Conservation (phyloP, 2,329 filamentous ascomycete species). For the Phialophora chinensis region DNA sequence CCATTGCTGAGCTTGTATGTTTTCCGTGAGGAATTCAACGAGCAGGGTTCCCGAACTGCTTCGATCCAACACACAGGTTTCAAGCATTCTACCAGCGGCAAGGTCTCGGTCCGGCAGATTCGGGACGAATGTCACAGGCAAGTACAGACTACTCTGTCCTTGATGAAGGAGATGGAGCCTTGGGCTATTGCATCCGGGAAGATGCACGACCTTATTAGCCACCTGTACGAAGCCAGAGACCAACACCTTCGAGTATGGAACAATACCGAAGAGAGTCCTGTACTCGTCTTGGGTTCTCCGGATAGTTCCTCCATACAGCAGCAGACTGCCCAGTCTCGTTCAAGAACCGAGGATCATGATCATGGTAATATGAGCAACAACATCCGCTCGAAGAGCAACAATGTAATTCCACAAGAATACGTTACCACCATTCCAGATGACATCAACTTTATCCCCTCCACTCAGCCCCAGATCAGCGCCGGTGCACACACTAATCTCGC, state of each 20-base stretch:
- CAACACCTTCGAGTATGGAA: conserved; percentile 29
- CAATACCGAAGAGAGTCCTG: conserved; percentile 23
- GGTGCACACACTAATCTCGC: neutral
- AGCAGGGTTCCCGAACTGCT: conserved; percentile 1
- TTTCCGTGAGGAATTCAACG: conserved; percentile 12
- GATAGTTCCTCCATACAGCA: conserved; percentile 10
- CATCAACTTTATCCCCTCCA: neutral
- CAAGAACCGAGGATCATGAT: neutral
- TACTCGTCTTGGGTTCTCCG: conserved; percentile 16
- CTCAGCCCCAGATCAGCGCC: neutral
- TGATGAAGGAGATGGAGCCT: conserved; percentile 28
- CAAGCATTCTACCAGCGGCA: neutral
- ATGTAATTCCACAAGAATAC: neutral
- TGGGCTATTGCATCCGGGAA: conserved; percentile 24
- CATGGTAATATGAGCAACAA: neutral
- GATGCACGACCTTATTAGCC: conserved; percentile 24
- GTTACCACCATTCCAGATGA: neutral
- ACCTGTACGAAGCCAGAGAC: conserved; percentile 21
- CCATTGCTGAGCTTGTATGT: conserved; percentile 29
- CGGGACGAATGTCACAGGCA: conserved; percentile 25
- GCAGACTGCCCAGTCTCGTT: neutral
- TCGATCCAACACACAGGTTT: conserved; percentile 5
- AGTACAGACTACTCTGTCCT: conserved; percentile 16
- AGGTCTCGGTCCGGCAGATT: conserved; percentile 20
- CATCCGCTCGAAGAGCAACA: neutral